Evolutionary conservation across 2,329 filamentous ascomycete species (phyloP).

Genomic region (Cladosporium sp.): DNA sequence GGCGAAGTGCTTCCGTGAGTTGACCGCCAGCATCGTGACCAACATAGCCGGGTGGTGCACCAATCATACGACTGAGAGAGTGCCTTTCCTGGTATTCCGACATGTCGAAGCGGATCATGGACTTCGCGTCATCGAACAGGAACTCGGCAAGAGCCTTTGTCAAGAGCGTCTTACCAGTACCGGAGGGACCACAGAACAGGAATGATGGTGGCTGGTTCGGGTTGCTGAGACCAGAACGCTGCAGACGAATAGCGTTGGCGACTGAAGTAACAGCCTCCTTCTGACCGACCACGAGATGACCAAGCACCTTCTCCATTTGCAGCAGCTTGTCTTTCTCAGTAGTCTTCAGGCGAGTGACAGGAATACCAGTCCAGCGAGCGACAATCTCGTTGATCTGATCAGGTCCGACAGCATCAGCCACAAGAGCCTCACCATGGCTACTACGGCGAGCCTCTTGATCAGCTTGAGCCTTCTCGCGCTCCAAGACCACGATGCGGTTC

Average conservation of each 20-base stretch:
- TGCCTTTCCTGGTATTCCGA: constrained; percentile 99
- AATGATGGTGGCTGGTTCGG: constrained; percentile 97
- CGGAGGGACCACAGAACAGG: constrained; percentile 97
- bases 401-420: constrained; percentile 91
- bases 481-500: constrained; percentile 74
- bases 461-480: constrained; percentile 76
- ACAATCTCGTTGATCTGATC: constrained; percentile 99
- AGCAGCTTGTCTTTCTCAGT: constrained; percentile 98
- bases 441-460: constrained; percentile 69
- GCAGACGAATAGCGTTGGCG: constrained; percentile 92
- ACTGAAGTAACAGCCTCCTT: constrained; percentile 91
- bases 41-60: constrained; percentile 93
- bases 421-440: constrained; percentile 66
- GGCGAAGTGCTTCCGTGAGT: constrained; percentile 88
- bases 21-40: constrained; percentile 96
- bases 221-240: constrained; percentile 91
- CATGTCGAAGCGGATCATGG: constrained; percentile 99
- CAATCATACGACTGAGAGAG: constrained; percentile 94
- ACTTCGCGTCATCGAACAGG: constrained; percentile 92
- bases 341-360: constrained; percentile 88
- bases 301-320: constrained; percentile 87
- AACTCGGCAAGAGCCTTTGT: constrained; percentile 98
- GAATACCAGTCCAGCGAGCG: constrained; percentile 95
- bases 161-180: constrained; percentile 95
- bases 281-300: constrained; percentile 86